Evolutionary conservation across 1,284 basidiomycete species (phyloP).

Genomic region (Puccinia hordei): DNA sequence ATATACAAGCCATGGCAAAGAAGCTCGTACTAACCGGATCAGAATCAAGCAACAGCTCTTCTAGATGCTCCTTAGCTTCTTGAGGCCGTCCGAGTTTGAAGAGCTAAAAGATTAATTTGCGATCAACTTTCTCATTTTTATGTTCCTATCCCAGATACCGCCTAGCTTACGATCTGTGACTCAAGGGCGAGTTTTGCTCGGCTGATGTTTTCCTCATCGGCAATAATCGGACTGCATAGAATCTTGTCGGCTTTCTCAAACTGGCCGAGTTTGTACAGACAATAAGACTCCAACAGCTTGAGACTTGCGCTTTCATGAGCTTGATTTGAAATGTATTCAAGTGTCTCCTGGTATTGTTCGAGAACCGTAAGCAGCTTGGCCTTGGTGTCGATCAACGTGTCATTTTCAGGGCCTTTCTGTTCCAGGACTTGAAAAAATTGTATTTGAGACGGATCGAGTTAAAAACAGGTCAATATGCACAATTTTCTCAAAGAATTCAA

Average conservation of each 20-base stretch:
- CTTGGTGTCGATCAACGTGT: constrained; percentile 26
- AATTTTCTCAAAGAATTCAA: background rate
- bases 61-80: constrained; percentile 40
- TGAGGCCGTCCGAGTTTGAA: constrained; percentile 39
- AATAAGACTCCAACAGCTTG: constrained; percentile 35
- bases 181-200: constrained; percentile 31
- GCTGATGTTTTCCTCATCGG: background rate
- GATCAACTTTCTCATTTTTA: background rate
- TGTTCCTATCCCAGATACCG: background rate
- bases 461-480: background rate
- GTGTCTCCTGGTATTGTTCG: constrained; percentile 38
- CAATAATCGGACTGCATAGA: constrained; percentile 1
- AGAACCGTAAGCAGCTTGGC: constrained; percentile 37
- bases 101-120: constrained; percentile 2
- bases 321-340: constrained; percentile 4
- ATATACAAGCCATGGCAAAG: background rate
- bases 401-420: background rate
- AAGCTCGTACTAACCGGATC: constrained; percentile 25
- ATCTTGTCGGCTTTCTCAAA: constrained; percentile 3
- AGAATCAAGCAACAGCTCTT: constrained; percentile 35
- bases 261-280: constrained; percentile 36
- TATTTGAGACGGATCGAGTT: background rate
- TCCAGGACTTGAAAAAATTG: constrained; percentile 6
- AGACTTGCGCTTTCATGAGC: background rate
- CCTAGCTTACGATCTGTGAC: constrained; percentile 33